Percentiles rank a stretch among this genome's conserved stretches.
Evolutionary conservation across 768 basidiomycete genomes (phyloP).

Genomic region (Stropharia rugosoannulata): DNA sequence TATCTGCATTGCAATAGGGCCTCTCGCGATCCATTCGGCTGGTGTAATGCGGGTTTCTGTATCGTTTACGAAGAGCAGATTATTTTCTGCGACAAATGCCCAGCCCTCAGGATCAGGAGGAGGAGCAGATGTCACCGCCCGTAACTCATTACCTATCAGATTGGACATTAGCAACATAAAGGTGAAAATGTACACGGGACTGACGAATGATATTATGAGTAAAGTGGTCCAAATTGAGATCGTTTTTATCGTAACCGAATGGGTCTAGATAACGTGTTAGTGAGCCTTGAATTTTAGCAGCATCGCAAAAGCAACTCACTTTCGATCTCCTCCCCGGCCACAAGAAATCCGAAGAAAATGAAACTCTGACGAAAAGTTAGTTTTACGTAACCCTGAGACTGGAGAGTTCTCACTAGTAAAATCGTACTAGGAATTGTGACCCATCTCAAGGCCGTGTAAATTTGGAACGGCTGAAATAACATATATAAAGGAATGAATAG

Average conservation of each 20-base stretch:
- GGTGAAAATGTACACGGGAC: constrained; percentile 13
- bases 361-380: constrained; percentile 43
- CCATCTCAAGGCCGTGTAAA: constrained; percentile 54
- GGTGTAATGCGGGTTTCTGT: constrained; percentile 46
- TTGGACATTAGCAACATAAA: background rate
- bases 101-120: constrained; percentile 55
- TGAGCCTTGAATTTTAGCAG: background rate
- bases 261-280: constrained; percentile 30
- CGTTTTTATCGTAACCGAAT: constrained; percentile 72
- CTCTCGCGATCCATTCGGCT: constrained; percentile 56
- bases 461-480: constrained; percentile 58
- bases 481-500: background rate
- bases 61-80: constrained; percentile 45
- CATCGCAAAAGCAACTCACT: constrained; percentile 37
- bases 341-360: constrained; percentile 73
- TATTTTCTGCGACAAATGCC: constrained; percentile 60
- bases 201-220: constrained; percentile 67
- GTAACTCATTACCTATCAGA: constrained; percentile 49
- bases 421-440: constrained; percentile 65
- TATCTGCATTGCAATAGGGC: constrained; percentile 43
- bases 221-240: constrained; percentile 72
- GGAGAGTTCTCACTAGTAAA: constrained; percentile 37
- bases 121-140: constrained; percentile 58
- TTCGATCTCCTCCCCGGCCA: constrained; percentile 75
- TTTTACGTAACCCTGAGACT: background rate